phyloP scores from a whole-genome alignment of 75 land plant genomes.

The Pinus tabuliformis region DNA sequence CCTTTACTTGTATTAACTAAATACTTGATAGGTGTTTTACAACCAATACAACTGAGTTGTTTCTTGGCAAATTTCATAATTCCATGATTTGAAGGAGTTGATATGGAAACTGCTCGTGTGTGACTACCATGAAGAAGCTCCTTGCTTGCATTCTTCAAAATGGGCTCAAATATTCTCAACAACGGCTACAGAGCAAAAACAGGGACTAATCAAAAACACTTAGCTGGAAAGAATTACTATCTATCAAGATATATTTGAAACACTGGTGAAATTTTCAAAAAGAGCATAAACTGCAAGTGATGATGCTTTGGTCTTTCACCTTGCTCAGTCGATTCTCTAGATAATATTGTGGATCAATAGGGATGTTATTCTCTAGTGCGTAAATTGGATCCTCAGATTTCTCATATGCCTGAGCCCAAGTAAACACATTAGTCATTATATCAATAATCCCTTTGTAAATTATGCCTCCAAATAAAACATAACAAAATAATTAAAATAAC shows the following conservation, averaged over 20 bases:
- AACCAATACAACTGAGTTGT: conserved; percentile 91
- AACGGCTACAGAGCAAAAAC: conserved; percentile 58
- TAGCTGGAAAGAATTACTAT: neutral
- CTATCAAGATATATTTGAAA: neutral
- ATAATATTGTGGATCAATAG: conserved; percentile 94
- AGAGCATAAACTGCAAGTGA: neutral
- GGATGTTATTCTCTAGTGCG: conserved; percentile 95
- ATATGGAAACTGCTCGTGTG: conserved; percentile 87
- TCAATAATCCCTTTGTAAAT: neutral
- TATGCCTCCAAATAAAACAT: neutral
- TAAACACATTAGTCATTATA: neutral
- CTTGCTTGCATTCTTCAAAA: conserved; percentile 83
- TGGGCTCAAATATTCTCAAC: conserved; percentile 92
- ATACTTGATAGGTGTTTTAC: conserved; percentile 88
- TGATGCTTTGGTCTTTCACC: conserved; percentile 34
- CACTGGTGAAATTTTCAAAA: neutral
- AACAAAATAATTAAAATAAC: neutral
- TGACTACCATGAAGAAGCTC: conserved; percentile 94
- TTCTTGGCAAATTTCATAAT: conserved; percentile 98
- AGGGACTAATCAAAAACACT: neutral
- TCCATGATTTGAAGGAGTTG: conserved; percentile 95
- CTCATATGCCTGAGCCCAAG: conserved; percentile 81
- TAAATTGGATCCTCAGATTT: conserved; percentile 98
- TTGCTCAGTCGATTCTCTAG: conserved; percentile 96
- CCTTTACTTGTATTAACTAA: neutral